Conservation (phyloP, 179 eudicot species). For the Drosera spatulata region DNA sequence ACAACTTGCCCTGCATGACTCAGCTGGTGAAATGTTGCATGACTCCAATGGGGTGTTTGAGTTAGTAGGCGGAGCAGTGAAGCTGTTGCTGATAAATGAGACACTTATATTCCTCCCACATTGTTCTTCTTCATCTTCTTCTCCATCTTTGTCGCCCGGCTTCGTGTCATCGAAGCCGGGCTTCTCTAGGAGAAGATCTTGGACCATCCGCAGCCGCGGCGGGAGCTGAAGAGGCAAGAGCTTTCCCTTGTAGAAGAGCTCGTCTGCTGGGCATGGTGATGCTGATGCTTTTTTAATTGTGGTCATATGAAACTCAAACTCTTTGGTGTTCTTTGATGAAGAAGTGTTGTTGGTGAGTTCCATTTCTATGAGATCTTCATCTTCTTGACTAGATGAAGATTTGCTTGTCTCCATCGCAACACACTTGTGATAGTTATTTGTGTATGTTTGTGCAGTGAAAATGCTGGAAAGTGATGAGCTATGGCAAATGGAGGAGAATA, state of each 20-base stretch:
- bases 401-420: constrained; percentile 16
- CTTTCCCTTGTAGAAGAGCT: constrained; percentile 77
- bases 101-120: background rate
- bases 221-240: constrained; percentile 74
- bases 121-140: constrained; percentile 5
- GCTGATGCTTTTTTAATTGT: constrained; percentile 9
- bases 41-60: constrained; percentile 38
- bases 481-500: background rate
- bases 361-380: constrained; percentile 73
- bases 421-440: constrained; percentile 2
- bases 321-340: constrained; percentile 11
- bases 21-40: constrained; percentile 50
- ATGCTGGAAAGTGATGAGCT: constrained; percentile 12
- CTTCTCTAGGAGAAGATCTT: constrained; percentile 27
- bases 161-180: too few species aligned
- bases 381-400: constrained; percentile 12
- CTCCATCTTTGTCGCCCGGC: background rate
- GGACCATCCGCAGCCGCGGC: constrained; percentile 57
- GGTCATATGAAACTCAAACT: constrained; percentile 28
- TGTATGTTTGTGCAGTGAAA: constrained; percentile 4
- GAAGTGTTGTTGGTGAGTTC: constrained; percentile 12
- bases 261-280: constrained; percentile 65
- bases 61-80: constrained; percentile 6
- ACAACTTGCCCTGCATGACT: constrained; percentile 15
- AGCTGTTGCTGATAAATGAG: constrained; percentile 4